Conservation (phyloP, 2,329 filamentous ascomycete species). For the Cytospora chrysosperma region DNA sequence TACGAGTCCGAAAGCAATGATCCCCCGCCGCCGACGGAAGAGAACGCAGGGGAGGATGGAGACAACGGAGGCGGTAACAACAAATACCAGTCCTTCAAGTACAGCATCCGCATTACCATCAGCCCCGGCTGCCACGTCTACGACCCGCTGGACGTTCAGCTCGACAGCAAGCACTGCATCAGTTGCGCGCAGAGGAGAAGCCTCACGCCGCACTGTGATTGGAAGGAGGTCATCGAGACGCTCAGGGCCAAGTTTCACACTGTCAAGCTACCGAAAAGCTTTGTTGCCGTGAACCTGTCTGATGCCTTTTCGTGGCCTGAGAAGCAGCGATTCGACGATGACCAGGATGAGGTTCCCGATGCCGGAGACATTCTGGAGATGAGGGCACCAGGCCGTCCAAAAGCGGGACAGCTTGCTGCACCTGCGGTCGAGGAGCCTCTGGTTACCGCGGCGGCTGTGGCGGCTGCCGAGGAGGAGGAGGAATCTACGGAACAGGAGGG, state of each 20-base stretch:
- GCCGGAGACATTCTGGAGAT: conserved; percentile 41
- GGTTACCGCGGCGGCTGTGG: conserved; percentile 3
- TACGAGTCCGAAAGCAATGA: conserved; percentile 85
- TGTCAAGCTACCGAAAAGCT: conserved; percentile 66
- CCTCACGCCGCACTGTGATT: conserved; percentile 87
- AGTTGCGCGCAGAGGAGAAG: conserved; percentile 88
- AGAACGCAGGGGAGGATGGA: conserved; percentile 27
- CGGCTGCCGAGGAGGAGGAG: conserved; percentile 14
- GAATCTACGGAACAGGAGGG: conserved; percentile 1
- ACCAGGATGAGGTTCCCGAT: conserved; percentile 33
- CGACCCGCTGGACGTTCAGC: conserved; percentile 91
- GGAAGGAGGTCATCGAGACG: conserved; percentile 96
- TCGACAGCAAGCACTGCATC: conserved; percentile 95
- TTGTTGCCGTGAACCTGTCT: conserved; percentile 63
- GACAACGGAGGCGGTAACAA: conserved; percentile 41
- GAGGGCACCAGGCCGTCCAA: conserved; percentile 33
- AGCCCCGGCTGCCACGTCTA: conserved; percentile 95
- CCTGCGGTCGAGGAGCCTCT: conserved; percentile 4
- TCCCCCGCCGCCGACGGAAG: conserved; percentile 28
- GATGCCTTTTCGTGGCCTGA: conserved; percentile 63
- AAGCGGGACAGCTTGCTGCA: neutral
- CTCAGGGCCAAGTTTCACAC: conserved; percentile 92
- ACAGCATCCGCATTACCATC: conserved; percentile 94
- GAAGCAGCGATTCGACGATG: conserved; percentile 38
- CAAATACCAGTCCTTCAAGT: conserved; percentile 72